Conservation (phyloP, 306 rosid species). For the Fragaria iinumae region DNA sequence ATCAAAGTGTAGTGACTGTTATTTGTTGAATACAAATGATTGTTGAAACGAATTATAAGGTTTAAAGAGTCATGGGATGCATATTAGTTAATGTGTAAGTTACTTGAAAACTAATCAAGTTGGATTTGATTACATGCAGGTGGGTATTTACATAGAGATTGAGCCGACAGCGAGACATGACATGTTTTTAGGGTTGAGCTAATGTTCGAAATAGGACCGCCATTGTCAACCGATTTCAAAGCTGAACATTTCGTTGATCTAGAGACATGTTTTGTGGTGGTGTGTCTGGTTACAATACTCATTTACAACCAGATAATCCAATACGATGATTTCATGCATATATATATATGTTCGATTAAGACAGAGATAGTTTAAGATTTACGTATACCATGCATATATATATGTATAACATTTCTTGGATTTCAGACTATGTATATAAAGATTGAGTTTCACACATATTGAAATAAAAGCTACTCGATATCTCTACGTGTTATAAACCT, state of each 20-base stretch:
- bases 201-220: slow-evolving; percentile 16
- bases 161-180: slow-evolving; percentile 45
- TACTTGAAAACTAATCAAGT: background rate
- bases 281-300: slow-evolving; percentile 15
- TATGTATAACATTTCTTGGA: no score
- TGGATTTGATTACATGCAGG: background rate
- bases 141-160: background rate
- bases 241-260: background rate
- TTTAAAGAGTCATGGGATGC: background rate
- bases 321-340: background rate
- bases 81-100: slow-evolving; percentile 4
- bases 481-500: no score
- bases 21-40: background rate
- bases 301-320: slow-evolving; percentile 13
- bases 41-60: background rate
- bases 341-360: background rate
- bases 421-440: no score
- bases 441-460: no score
- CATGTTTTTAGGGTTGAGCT: slow-evolving; percentile 26
- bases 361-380: background rate
- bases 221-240: slow-evolving; percentile 10
- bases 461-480: no score
- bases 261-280: slow-evolving; percentile 24
- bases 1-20: background rate
- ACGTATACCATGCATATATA: background rate